Base-by-base conservation (phyloP, 805 yeast species). In the Martiniozyma abietophila region DNA sequence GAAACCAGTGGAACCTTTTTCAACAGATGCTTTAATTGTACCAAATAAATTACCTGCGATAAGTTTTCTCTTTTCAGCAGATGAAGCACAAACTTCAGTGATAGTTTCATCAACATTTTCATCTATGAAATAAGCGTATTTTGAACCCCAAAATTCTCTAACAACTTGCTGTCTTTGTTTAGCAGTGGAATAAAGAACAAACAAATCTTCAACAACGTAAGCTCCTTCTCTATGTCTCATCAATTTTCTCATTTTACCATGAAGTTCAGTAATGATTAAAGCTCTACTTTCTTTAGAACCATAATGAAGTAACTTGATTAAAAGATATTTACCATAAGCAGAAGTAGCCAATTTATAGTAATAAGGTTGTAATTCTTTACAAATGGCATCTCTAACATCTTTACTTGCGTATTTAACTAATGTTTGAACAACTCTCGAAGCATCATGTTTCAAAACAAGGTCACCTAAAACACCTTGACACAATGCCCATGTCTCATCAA, bases 181-280 rank as follows among this genome's bases (percentile, higher is more conserved):
- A 20, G 80, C 71, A 17, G 85, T 74, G 8, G 96, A 75, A 58
- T 88, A 89, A 38, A 86, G 71, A 17, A 84, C 83, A 54, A 67
- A 89, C 50, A 84, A 67, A 66, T 89, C 98, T 61, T 89, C 97
- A 45, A 88, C 86, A 25, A 89, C 97, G 51, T 89, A 86, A 10
- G 97, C 97, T 61, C 96, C 98, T 67, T 89, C 97, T 63, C 82
- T 80, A 62, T 89, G 96, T 66, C 94, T 77, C 92, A 89, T 85
- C 39, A 89, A 66, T 60, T 85, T 89, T 56, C 96, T 71, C 50
- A 84, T 72, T 48, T 79, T 78, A 32, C 98, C 98, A 52, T 86
- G 95, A 45, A 89, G 68, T 61, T 86, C 96, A 51, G 79, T 70
- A 37, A 88, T 68, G 37, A 89, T 80, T 24, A 74, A 47, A 35